Evolutionary conservation across 2,329 filamentous ascomycete genomes (phyloP).

Genomic region (Triangularia verruculosa): DNA sequence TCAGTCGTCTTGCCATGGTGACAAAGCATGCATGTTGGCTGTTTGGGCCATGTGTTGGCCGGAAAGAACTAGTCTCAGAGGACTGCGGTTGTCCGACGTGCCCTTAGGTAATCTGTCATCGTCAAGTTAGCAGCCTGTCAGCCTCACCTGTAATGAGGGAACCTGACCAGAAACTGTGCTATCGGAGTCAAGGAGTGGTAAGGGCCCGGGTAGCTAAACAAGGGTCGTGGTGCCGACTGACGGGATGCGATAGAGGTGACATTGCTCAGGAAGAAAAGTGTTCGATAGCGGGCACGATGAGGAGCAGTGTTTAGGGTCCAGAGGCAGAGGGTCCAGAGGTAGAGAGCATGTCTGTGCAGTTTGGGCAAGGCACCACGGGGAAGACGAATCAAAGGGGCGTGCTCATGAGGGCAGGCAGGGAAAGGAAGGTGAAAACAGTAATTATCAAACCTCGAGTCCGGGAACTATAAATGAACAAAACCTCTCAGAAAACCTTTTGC

Average conservation of each 20-base stretch:
- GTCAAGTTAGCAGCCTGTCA: neutral
- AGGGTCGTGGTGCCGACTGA: neutral
- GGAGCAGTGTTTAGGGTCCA: neutral
- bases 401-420: neutral
- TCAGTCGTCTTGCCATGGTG: too few relatives aligned
- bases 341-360: neutral
- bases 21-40: too few relatives aligned
- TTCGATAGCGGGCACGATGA: neutral
- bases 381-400: neutral
- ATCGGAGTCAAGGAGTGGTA: neutral
- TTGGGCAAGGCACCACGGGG: slow-evolving; percentile 3
- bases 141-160: neutral
- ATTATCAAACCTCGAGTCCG: neutral
- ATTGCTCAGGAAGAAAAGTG: neutral
- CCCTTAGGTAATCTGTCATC: too few relatives aligned
- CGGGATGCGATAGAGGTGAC: neutral
- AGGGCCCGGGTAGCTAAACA: neutral
- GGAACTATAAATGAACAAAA: slow-evolving; percentile 4
- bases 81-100: too few relatives aligned
- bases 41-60: too few relatives aligned
- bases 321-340: neutral
- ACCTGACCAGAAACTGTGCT: neutral
- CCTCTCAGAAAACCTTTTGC: neutral
- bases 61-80: too few relatives aligned
- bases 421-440: neutral